Evolutionary conservation across 176 grass and related monocot genomes (phyloP).

Genomic region (Oryza glaberrima): DNA sequence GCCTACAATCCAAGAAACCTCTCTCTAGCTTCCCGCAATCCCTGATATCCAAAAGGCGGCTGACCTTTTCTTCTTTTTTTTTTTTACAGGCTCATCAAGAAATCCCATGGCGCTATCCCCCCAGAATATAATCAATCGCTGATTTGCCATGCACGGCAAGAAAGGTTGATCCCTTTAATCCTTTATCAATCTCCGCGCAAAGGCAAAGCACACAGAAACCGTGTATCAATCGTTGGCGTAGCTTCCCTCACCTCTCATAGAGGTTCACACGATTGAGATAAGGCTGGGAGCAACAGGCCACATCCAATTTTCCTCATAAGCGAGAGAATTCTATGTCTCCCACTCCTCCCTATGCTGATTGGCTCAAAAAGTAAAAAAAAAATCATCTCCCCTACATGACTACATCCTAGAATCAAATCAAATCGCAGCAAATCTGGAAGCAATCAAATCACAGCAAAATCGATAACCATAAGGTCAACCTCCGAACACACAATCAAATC

Average conservation of each 20-base stretch:
- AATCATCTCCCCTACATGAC: background rate
- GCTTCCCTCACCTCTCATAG: background rate
- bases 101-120: background rate
- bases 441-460: background rate
- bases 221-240: background rate
- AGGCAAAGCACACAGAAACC: background rate
- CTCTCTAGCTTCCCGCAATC: background rate
- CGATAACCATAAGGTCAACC: background rate
- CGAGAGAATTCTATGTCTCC: background rate
- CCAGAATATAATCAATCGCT: background rate
- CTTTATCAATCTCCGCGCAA: background rate
- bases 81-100: background rate
- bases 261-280: background rate
- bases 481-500: background rate
- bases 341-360: background rate
- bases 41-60: slow-evolving; percentile 6
- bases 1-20: slow-evolving; percentile 11
- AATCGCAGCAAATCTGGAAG: background rate
- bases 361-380: background rate
- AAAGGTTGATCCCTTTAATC: background rate
- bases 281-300: background rate
- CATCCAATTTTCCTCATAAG: background rate
- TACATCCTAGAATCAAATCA: background rate
- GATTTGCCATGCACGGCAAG: background rate
- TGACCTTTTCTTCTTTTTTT: background rate